Base-by-base conservation (phyloP, 768 basidiomycete species). In the Podaxis rugospora region DNA sequence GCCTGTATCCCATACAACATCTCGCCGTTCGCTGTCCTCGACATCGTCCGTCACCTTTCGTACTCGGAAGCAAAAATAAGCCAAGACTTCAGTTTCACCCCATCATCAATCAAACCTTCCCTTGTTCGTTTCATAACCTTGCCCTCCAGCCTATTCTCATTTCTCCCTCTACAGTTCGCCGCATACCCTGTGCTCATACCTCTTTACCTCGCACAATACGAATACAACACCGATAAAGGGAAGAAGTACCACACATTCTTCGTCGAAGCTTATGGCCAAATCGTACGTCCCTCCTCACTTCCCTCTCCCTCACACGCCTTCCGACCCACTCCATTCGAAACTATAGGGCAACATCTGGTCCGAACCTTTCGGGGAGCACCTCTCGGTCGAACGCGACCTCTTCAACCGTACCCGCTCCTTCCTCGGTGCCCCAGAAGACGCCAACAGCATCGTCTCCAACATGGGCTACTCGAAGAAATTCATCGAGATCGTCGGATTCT, bases 161-260 rank as follows among this genome's bases (percentile, higher is more conserved):
- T 13, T 61, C 23, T 11, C 37, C 49, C 32, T 11, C 28, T 49
- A 57, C 64, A 86, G 86, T 73, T 82, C 18, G 79, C 85, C 23
- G 84, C 81, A 39, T 86, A 83, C 63, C 87, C 87, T 2, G 73
- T 89, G 35, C 76, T 89, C 21, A 69, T 89, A n/a, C 87, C 87
- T 4, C 67, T 87, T 4, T 89, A 88, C 70, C 72, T 88, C 9
- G 78, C 76, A 18, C 79, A 80, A 64, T 88, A 86, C 66, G 65
- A 78, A 59, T 57, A 63, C 51, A 37, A 56, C 10, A 35, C 35
- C 39, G 36, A 56, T 27, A 23, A 42, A 16, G 59, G 47, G 21
- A 55, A 21, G 21, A 39, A 35, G 1, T 61, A 46, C 6, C 61
- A 47, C 47, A 62, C 61, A 2, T 44, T 63, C 11, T 47, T 60